phyloP scores from a whole-genome alignment of 202 grass and related monocot genomes.

The Schoenoplectus tabernaemontani region DNA sequence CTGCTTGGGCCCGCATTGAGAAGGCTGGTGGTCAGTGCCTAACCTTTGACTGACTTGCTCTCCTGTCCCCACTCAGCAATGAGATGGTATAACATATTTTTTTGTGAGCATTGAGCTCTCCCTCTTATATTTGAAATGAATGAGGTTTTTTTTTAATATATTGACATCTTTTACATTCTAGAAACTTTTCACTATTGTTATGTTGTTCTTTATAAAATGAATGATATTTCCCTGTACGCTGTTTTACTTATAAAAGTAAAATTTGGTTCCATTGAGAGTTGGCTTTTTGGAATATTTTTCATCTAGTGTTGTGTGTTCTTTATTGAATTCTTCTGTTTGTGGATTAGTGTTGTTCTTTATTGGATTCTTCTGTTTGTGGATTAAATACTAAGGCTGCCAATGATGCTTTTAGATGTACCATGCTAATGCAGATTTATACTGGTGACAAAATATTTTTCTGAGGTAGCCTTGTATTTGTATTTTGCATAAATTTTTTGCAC shows the following conservation, averaged over 20 bases:
- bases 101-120: background rate
- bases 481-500: background rate
- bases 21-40: slow-evolving; percentile 72
- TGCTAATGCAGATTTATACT: slow-evolving; percentile 67
- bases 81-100: slow-evolving; percentile 38
- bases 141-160: background rate
- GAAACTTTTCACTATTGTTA: background rate
- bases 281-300: background rate
- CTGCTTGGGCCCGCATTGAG: slow-evolving; percentile 54
- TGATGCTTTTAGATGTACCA: slow-evolving; percentile 67
- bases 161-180: background rate
- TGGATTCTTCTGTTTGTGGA: background rate
- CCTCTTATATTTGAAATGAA: background rate
- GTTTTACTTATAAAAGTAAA: background rate
- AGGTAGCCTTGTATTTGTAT: slow-evolving; percentile 30
- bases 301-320: background rate
- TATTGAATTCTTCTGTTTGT: background rate
- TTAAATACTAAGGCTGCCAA: slow-evolving; percentile 29
- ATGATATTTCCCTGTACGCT: background rate
- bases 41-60: slow-evolving; percentile 69
- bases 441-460: slow-evolving; percentile 37
- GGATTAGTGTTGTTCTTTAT: background rate
- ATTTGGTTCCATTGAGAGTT: background rate
- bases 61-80: slow-evolving; percentile 47
- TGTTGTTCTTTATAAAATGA: background rate